phyloP scores from a whole-genome alignment of 225 moss, liverwort and hornwort species.

The Asterella californica region DNA sequence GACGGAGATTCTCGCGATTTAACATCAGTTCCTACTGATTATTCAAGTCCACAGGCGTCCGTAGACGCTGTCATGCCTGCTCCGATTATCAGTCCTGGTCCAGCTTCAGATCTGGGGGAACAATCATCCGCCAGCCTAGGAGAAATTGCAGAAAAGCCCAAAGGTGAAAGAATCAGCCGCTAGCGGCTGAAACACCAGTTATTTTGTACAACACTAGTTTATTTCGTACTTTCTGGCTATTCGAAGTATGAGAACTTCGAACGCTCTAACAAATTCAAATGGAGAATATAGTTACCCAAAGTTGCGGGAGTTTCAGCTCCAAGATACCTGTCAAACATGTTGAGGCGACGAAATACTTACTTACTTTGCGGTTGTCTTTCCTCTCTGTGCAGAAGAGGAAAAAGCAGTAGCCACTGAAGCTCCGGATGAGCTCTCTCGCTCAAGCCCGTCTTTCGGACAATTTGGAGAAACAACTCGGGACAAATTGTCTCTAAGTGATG shows the following conservation, averaged over 20 bases:
- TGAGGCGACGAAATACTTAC: background rate
- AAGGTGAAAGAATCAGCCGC: background rate
- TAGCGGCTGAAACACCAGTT: too few species aligned
- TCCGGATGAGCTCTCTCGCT: background rate
- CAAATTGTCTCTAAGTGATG: background rate
- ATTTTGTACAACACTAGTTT: too few species aligned
- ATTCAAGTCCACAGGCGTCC: slow-evolving; percentile 18
- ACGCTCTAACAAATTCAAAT: background rate
- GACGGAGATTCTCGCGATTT: background rate
- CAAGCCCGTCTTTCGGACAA: background rate
- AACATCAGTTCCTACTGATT: slow-evolving; percentile 27
- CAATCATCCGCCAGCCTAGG: slow-evolving; percentile 9
- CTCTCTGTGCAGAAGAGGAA: slow-evolving; percentile 12
- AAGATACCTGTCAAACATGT: background rate
- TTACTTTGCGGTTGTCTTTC: background rate
- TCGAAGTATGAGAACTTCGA: background rate
- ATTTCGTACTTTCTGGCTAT: too few species aligned
- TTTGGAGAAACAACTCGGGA: slow-evolving; percentile 1
- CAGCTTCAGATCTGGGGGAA: slow-evolving; percentile 42
- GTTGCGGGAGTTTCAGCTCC: background rate
- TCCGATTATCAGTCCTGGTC: slow-evolving; percentile 19
- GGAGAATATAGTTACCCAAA: too few species aligned
- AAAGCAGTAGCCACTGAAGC: background rate
- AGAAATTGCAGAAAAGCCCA: slow-evolving; percentile 12
- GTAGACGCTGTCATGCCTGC: slow-evolving; percentile 35